Conservation (phyloP, 257 asterid genomes). For the Solanum commersonii region DNA sequence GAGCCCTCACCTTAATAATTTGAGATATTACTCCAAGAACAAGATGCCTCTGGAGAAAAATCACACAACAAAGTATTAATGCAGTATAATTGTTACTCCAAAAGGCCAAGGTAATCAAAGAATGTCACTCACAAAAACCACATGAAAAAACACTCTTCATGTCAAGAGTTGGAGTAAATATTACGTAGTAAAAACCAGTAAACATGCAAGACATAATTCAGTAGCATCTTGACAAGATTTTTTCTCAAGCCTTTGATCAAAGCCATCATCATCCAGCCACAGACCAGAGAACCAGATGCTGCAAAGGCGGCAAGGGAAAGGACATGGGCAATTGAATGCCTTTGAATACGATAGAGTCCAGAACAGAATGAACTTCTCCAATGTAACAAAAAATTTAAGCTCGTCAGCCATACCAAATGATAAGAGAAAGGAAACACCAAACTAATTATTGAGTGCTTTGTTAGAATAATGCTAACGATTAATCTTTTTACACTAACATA, state of each 20-base stretch:
- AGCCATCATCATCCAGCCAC: background rate
- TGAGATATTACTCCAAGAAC: constrained; percentile 96
- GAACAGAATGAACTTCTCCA: background rate
- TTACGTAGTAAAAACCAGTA: background rate
- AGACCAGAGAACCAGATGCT: background rate
- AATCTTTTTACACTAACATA: background rate
- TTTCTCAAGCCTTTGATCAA: background rate
- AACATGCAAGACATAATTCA: background rate
- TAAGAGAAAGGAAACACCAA: background rate
- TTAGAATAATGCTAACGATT: background rate
- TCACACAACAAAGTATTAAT: constrained; percentile 13
- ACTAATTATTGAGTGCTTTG: background rate
- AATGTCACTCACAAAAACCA: background rate
- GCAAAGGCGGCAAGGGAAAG: background rate
- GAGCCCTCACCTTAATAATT: constrained; percentile 73
- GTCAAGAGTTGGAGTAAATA: background rate
- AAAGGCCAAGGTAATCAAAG: background rate
- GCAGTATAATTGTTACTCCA: background rate
- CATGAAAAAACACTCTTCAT: background rate
- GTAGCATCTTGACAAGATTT: background rate
- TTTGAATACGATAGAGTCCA: background rate
- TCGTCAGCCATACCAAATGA: background rate
- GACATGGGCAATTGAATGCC: background rate
- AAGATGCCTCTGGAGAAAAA: constrained; percentile 80
- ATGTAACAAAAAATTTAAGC: background rate